Percentiles rank a stretch among this genome's conserved stretches.
Conservation (phyloP, 2,329 filamentous ascomycete genomes). For the Colletotrichum camelliae region DNA sequence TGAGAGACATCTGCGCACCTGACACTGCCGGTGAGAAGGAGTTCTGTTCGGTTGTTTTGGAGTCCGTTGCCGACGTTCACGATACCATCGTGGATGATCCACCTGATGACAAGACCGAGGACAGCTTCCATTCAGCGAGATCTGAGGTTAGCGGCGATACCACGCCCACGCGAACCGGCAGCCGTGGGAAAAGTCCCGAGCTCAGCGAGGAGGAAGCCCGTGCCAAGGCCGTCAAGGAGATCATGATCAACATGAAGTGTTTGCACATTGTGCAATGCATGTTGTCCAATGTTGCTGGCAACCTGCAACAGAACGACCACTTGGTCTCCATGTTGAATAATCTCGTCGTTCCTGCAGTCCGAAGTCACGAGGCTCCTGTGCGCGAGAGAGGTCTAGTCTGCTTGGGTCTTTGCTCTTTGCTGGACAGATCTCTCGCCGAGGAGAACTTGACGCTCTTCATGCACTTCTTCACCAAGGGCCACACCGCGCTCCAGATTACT, state of each 20-base stretch:
- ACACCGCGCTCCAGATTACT: constrained; percentile 87
- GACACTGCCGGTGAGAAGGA: constrained; percentile 78
- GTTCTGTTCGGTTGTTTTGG: constrained; percentile 84
- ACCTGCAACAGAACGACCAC: constrained; percentile 86
- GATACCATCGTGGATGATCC: constrained; percentile 84
- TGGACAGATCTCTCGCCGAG: constrained; percentile 89
- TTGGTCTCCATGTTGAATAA: constrained; percentile 99
- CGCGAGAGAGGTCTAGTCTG: constrained; percentile 90
- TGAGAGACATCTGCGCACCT: constrained; percentile 82
- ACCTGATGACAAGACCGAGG: constrained; percentile 59
- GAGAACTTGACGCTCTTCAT: constrained; percentile 94
- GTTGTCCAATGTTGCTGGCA: constrained; percentile 89
- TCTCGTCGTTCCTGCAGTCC: constrained; percentile 91
- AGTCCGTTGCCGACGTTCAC: constrained; percentile 95
- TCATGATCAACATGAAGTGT: constrained; percentile 98
- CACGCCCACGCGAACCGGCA: constrained; percentile 55
- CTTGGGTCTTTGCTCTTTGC: constrained; percentile 86
- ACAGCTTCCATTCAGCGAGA: constrained; percentile 90
- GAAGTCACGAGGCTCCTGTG: constrained; percentile 90
- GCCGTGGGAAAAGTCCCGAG: constrained; percentile 45
- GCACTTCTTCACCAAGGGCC: constrained; percentile 94
- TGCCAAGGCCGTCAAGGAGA: constrained; percentile 83
- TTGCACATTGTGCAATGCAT: constrained; percentile 97
- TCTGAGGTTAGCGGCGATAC: constrained; percentile 79
- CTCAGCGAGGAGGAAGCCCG: constrained; percentile 69